Base-by-base conservation (phyloP, 768 basidiomycete species). In the Filobasidium floriforme region DNA sequence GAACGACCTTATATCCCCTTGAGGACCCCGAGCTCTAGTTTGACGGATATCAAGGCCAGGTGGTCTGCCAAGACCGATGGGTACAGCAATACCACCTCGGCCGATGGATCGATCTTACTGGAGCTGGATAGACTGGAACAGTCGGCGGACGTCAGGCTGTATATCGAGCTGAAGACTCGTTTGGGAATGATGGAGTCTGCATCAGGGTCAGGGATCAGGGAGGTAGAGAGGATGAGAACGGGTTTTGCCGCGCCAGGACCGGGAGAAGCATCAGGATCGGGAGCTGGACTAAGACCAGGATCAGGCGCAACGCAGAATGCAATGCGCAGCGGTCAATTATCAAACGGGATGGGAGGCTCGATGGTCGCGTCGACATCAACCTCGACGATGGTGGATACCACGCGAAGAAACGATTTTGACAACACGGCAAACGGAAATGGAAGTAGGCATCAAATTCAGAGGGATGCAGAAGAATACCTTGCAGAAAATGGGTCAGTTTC, bases 391-490 rank as follows among this genome's bases (percentile, higher is more conserved):
- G 32, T 37, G 32, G 32, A 37, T 37, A 3, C 4, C 12, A 22
- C 3, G 46, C 46, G 46, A 14, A 49, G 46, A 14, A 22, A 12
- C 46, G 46, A 49, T 15, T 14, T 5, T 49, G 46, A 49, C 5
- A 22, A 14, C 5, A 49, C 46, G 46, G 46, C 5, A 49, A 22
- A 22, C 14, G 46, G 46, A 49, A 22, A 22, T 49, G 18, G 15
- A 22, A 22, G 5, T 15, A 49, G 46, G 46, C 4, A 49, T 14
- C 46, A 49, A 49, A n/a, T n/a, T n/a, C n/a, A n/a, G n/a, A 49
- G 46, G 63, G 49, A 64, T 59, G 49, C 63, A 12, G 63, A 44
- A 15, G 63, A 64, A 40, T 55, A 41, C 41, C 54, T 64, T 32
- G 63, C 52, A 11, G 63, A 64, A 15, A 55, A 52, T 9, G 63